These are phyloP conservation scores for Melampsora americana DNA, from an alignment of 1,284 basidiomycete genomes.

Conservation along the genomic window DNA sequence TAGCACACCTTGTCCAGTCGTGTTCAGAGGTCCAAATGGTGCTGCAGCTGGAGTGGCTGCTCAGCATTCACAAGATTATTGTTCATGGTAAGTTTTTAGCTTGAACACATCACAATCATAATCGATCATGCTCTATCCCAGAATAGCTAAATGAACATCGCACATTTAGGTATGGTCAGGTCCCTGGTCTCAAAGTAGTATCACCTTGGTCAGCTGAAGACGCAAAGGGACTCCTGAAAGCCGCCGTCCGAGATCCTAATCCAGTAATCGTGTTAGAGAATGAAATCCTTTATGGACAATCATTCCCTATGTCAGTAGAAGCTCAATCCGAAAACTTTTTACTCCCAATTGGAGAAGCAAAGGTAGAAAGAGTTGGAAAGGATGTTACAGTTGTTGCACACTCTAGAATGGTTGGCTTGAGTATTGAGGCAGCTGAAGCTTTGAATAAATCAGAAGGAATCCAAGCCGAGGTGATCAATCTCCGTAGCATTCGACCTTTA, in stretches of 20 bases:
- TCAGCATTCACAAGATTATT: constrained; percentile 60
- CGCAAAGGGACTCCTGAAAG: constrained; percentile 95
- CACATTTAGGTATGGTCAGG: constrained; percentile 85
- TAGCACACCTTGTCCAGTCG: constrained; percentile 93
- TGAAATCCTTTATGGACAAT: constrained; percentile 96
- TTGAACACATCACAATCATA: background rate
- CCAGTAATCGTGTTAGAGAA: constrained; percentile 98
- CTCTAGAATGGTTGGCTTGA: constrained; percentile 91
- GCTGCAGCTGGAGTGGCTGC: constrained; percentile 95
- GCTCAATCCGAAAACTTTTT: constrained; percentile 89
- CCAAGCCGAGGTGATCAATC: constrained; percentile 97
- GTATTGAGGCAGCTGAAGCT: constrained; percentile 84
- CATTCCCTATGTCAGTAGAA: constrained; percentile 91
- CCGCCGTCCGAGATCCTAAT: constrained; percentile 97
- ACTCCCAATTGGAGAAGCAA: constrained; percentile 94
- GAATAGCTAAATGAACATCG: background rate
- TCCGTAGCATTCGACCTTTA: constrained; percentile 87
- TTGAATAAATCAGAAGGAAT: constrained; percentile 89
- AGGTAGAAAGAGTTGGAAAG: constrained; percentile 85
- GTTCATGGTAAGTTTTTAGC: constrained; percentile 50
- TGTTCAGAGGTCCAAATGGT: constrained; percentile 99
- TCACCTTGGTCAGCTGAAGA: constrained; percentile 97
- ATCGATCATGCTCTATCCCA: background rate
- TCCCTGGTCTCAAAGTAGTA: constrained; percentile 96
- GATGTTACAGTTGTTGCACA: constrained; percentile 96